Base-by-base conservation (phyloP, 2,329 filamentous ascomycete species). In the Mollisia scopiformis region DNA sequence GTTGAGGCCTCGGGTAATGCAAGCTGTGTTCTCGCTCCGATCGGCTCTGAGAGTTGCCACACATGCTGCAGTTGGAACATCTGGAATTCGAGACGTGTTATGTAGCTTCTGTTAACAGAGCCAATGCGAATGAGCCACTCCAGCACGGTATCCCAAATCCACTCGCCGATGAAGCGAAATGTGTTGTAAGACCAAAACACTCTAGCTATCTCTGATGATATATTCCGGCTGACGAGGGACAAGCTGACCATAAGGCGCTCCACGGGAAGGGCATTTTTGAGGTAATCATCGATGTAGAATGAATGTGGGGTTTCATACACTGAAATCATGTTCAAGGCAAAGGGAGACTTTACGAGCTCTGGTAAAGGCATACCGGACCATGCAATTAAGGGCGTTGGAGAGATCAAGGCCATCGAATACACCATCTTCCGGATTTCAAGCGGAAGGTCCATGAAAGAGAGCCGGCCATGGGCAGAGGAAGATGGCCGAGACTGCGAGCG, bases 111-210 rank as follows among this genome's bases (percentile, higher is more conserved):
- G 21, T 58, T 58, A 1, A 8, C 14, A 37, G 55, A 25, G 1
- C 55, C 55, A 27, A 58, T 58, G 7, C 47, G 8, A 8, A 52
- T 23, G 8, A 58, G 47, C 55, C 55, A 58, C 19, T 41, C 23
- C 6, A 28, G 23, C 3, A 50, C 55, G 3, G 33, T 39, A 6
- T 53, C 47, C 55, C 55, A 58, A n/a, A 47, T 43, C 23, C 31
- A 58, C 2, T 58, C 47, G 4, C 47, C 47, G 10, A 58, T 6
- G 21, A 58, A 58, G 21, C 33, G 55, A 37, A 58, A 58, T 16
- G 19, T 52, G 46, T 58, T 58, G n/a, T 58, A 39, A 33, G 33
- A 41, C 10, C 11, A 47, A 16, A 47, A 47, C 3, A 47, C 23
- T 6, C 16, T 16, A 6, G 43, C 25, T 11, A 23, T 23, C n/a